Percentiles rank a stretch among this genome's conserved stretches.
Evolutionary conservation across 108 stramenopile species (phyloP).

Genomic region (Chaetoceros muelleri): DNA sequence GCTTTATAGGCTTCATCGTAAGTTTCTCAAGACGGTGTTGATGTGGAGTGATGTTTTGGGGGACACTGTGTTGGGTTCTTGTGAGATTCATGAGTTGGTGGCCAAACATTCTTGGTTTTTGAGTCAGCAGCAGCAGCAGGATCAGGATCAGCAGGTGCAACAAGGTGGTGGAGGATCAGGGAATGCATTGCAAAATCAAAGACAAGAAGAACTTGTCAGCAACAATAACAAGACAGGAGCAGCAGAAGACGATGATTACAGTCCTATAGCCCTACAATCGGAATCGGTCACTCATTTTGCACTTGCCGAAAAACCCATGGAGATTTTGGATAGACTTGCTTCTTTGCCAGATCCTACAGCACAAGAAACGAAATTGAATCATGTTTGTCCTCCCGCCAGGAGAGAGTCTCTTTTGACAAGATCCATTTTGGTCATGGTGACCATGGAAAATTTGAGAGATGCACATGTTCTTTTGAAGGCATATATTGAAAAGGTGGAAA

Average conservation of each 20-base stretch:
- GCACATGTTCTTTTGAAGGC: constrained; percentile 39
- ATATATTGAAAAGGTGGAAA: constrained; percentile 47
- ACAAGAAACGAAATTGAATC: constrained; percentile 47
- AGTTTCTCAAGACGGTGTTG: constrained; percentile 47
- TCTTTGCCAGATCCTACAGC: constrained; percentile 58
- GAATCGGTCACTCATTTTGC: constrained; percentile 72
- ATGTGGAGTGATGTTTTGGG: constrained; percentile 73
- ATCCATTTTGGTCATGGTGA: constrained; percentile 46
- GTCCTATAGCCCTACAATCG: constrained; percentile 37
- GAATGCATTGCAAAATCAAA: no score
- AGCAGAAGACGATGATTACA: constrained; percentile 44
- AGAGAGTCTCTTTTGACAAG: constrained; percentile 78
- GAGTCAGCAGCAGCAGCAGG: constrained; percentile 18
- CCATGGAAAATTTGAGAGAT: constrained; percentile 72
- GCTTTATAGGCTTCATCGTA: constrained; percentile 58
- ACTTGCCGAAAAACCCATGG: constrained; percentile 53
- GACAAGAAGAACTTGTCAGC: background rate
- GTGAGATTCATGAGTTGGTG: constrained; percentile 45
- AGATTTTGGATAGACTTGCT: constrained; percentile 50
- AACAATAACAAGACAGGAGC: constrained; percentile 7
- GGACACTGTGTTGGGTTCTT: constrained; percentile 37
- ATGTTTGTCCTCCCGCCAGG: constrained; percentile 62
- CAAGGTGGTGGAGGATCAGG: no score
- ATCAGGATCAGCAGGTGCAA: constrained; percentile 10
- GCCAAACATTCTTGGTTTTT: constrained; percentile 59